These are phyloP conservation scores for Rhododendron griersonianum DNA, from an alignment of 148 eudicot species.

Conservation along the genomic window DNA sequence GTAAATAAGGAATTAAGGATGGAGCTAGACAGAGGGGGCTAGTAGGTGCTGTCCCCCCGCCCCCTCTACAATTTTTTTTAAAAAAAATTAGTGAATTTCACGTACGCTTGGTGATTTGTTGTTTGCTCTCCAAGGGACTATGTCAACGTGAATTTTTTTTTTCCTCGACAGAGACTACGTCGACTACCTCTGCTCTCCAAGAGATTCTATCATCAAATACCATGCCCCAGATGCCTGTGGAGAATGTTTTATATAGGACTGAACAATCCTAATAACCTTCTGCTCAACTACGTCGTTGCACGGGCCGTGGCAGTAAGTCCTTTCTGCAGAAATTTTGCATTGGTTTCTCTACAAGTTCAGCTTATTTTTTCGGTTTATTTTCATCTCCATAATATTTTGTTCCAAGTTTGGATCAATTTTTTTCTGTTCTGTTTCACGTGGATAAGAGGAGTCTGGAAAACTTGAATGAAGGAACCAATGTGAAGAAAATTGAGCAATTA, in stretches of 20 bases:
- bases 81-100: background rate
- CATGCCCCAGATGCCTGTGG: background rate
- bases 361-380: background rate
- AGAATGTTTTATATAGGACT: background rate
- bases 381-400: background rate
- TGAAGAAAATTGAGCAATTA: background rate
- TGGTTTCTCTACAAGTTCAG: background rate
- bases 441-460: background rate
- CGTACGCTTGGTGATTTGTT: background rate
- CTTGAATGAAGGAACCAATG: background rate
- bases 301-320: background rate
- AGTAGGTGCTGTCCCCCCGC: background rate
- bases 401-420: background rate
- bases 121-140: background rate
- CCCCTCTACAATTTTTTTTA: too few relatives aligned
- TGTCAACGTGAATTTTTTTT: background rate
- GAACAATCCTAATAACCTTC: background rate
- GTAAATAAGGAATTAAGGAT: background rate
- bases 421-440: background rate
- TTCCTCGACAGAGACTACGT: background rate
- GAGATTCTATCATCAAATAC: background rate
- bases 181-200: background rate
- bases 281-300: background rate
- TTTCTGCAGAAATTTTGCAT: background rate
- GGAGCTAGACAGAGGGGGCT: background rate